Evolutionary conservation across 2,329 filamentous ascomycete genomes (phyloP).

Genomic region (Whalleya microplaca): DNA sequence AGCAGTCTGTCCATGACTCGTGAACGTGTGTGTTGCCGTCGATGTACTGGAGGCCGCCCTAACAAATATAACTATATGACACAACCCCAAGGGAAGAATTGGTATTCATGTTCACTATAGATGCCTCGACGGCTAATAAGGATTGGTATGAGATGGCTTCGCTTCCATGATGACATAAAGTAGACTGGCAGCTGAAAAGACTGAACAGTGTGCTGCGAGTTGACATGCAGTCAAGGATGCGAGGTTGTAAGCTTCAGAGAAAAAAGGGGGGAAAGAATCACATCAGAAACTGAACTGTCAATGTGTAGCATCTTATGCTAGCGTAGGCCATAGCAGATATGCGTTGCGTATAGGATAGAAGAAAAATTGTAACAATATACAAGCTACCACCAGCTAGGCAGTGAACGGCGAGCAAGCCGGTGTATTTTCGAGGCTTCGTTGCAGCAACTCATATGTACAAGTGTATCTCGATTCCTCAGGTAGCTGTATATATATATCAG

Average conservation of each 20-base stretch:
- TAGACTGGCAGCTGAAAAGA: not conserved
- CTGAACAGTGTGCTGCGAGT: not conserved
- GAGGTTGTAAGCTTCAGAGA: not conserved
- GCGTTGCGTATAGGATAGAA: not conserved
- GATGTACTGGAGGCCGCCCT: not conserved
- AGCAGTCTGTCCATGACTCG: not conserved
- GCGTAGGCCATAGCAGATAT: not conserved
- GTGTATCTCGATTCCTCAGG: too few species aligned
- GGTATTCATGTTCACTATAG: not conserved
- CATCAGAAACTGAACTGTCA: not conserved
- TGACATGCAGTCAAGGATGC: not conserved
- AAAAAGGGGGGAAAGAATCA: too few species aligned
- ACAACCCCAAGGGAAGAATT: not conserved
- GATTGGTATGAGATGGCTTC: not conserved
- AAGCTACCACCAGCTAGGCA: not conserved
- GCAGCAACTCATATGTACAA: too few species aligned
- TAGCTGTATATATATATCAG: slow-evolving; percentile 2
- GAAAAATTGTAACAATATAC: not conserved
- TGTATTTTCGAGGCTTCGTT: too few species aligned
- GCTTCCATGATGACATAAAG: not conserved
- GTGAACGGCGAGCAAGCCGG: not conserved
- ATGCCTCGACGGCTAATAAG: too few species aligned
- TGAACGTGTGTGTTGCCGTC: not conserved
- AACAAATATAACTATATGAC: not conserved
- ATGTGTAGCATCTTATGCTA: not conserved